A percentile compares a stretch with the other conserved stretches of the same genome.
Conservation (phyloP, 495 filamentous ascomycete genomes). For the Penicillium pancosmium region DNA sequence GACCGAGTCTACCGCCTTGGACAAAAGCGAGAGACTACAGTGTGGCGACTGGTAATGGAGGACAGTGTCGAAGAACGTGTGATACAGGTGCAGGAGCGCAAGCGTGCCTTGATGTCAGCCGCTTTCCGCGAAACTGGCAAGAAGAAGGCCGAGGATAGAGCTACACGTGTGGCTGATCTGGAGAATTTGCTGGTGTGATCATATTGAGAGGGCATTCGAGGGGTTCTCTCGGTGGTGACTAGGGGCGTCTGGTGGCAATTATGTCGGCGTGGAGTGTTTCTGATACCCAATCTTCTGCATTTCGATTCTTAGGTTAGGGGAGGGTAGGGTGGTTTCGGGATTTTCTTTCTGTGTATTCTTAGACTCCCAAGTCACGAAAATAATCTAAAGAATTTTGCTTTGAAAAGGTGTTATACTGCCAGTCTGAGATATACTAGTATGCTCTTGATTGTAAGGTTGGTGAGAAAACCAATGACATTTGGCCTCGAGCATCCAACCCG, state of each 20-base stretch:
- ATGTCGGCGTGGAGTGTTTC: too few relatives aligned
- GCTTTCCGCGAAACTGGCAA: constrained; percentile 70
- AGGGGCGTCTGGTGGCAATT: not conserved
- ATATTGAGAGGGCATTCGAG: not conserved
- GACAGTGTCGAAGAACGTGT: constrained; percentile 85
- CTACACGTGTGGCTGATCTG: constrained; percentile 59
- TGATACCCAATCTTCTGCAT: too few relatives aligned
- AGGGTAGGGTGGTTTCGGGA: too few relatives aligned
- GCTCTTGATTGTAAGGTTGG: too few relatives aligned
- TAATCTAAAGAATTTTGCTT: too few relatives aligned
- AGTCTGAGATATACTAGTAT: too few relatives aligned
- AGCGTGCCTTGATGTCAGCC: constrained; percentile 75
- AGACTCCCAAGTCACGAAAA: too few relatives aligned
- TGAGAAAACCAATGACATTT: too few relatives aligned
- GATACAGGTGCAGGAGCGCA: constrained; percentile 76
- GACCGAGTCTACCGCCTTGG: constrained; percentile 89
- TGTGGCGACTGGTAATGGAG: constrained; percentile 84
- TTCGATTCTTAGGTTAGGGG: too few relatives aligned
- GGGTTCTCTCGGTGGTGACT: not conserved
- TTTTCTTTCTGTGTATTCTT: too few relatives aligned
- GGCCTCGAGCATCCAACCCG: too few relatives aligned
- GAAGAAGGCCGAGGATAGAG: constrained; percentile 51
- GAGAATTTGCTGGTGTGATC: constrained; percentile 51
- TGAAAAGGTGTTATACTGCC: too few relatives aligned
- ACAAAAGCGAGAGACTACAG: constrained; percentile 74